Percentiles rank a stretch among this genome's conserved stretches.
phyloP scores from a whole-genome alignment of 768 basidiomycete genomes.

The Mycena leptocephala region DNA sequence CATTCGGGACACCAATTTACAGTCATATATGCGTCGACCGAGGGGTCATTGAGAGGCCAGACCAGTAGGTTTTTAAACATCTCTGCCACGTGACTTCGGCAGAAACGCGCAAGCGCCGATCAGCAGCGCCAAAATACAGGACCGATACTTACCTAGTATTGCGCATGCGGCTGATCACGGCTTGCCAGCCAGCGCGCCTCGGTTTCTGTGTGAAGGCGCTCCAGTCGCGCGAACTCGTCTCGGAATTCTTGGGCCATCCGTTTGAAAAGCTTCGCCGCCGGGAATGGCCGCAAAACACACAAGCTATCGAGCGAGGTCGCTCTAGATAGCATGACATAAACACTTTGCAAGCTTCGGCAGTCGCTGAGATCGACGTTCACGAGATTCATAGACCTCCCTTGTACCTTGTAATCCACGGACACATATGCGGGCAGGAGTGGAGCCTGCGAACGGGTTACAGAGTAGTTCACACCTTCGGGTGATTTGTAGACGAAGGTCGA shows the following conservation, averaged over 20 bases:
- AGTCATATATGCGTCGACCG: no score
- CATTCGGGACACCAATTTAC: no score
- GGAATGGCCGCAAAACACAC: not conserved
- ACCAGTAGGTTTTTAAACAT: no score
- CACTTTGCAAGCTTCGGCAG: not conserved
- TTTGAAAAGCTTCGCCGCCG: not conserved
- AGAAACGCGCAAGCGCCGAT: no score
- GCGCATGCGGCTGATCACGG: no score
- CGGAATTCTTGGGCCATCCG: constrained; percentile 3
- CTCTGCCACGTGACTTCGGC: no score
- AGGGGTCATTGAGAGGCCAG: no score
- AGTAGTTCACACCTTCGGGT: not conserved
- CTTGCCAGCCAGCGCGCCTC: no score
- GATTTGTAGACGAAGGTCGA: not conserved
- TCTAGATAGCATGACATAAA: constrained; percentile 14
- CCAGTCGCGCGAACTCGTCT: not conserved
- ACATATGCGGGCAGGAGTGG: constrained; percentile 7
- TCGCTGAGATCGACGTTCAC: not conserved
- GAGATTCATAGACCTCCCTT: not conserved
- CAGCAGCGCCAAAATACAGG: no score
- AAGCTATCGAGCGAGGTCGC: not conserved
- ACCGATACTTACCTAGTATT: no score
- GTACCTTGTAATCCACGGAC: constrained; percentile 7
- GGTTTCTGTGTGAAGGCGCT: no score
- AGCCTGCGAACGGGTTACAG: not conserved